Conservation (phyloP, 2,329 filamentous ascomycete species). For the Sporothrix pseudoabietina region DNA sequence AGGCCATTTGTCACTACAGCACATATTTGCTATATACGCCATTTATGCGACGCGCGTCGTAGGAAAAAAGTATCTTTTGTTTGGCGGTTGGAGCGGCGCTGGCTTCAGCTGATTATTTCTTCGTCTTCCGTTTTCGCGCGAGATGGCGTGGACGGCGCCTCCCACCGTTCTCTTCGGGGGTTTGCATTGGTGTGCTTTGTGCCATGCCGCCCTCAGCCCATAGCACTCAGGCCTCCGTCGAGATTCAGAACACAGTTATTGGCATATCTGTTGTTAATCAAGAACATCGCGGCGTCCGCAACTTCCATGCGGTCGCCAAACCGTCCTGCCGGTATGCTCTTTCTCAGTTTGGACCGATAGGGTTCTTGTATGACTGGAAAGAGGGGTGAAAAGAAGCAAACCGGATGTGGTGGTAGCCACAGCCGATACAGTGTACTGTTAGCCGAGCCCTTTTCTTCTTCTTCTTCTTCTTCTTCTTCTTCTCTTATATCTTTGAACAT, state of each 20-base stretch:
- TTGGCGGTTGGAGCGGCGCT: constrained; percentile 29
- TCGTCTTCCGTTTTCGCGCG: not conserved
- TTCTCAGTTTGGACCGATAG: constrained; percentile 4
- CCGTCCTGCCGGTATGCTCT: constrained; percentile 63
- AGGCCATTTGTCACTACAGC: not conserved
- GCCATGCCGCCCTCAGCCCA: constrained; percentile 43
- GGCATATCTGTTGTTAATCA: constrained; percentile 76
- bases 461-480: not conserved
- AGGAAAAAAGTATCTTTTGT: not conserved
- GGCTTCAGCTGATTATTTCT: constrained; percentile 40
- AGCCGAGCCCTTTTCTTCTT: constrained; percentile 6
- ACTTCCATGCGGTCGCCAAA: constrained; percentile 72
- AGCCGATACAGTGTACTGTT: constrained; percentile 24
- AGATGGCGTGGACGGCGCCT: not conserved
- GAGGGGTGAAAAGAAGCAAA: not conserved
- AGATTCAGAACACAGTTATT: constrained; percentile 86
- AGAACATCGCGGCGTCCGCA: constrained; percentile 78
- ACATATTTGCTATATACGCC: not conserved
- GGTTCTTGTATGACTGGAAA: constrained; percentile 18
- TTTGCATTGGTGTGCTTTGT: not conserved
- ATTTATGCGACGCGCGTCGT: not conserved
- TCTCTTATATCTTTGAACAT: not conserved
- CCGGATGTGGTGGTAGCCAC: not conserved
- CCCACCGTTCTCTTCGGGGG: not conserved
- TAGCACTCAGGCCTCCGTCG: constrained; percentile 78